Evolutionary conservation across 2,329 filamentous ascomycete genomes (phyloP), one percentile per base, ranked within the genome.

Genomic region (Alternaria sp.): DNA sequence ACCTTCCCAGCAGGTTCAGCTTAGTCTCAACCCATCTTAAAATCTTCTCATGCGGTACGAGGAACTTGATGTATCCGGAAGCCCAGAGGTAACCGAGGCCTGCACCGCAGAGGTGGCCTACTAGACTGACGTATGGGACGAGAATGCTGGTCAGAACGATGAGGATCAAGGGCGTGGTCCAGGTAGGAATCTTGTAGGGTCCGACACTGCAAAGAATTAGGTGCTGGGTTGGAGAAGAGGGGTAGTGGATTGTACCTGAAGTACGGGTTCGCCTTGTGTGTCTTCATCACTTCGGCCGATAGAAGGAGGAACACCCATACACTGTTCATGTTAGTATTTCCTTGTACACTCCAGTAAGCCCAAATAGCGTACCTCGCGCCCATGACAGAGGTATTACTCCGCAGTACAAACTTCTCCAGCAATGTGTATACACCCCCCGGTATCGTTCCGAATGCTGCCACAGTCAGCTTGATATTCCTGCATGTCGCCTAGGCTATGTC

Each of bases 261-360:
- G 73, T 90, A 84, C 0, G 95, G 95, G 72, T 96, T 93, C 31
- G 87, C 84, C 69, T 88, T 88, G 78, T 90, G 94, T 2, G 91
- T 93, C 75, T 93, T 91, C 65, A 97, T 90, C 5, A 92, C 89
- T 78, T 98, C 94, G 64, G 90, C 87, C 40, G 88, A 90, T 34
- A 98, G 83, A 23, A 99, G 84, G 26, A 97, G 84, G 76, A 98
- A 97, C 0, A 96, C 90, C 92, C 94, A 97, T 55, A 97, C 85
- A 77, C 93, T 97, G 63, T 26, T n/a, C 9, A 24, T 13, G 54
- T 61, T 26, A 61, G 64, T 45, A 39, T 40, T 2, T 14, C 14
- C 3, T 11, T 17, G 3, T 4, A 10, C 4, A 11, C 5, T n/a
- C 5, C 3, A 1, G 2, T 6, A 3, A 14, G 8, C 0, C 8